Evolutionary conservation across 805 yeast species (phyloP).

Genomic region (Kluyveromyces starmeri): DNA sequence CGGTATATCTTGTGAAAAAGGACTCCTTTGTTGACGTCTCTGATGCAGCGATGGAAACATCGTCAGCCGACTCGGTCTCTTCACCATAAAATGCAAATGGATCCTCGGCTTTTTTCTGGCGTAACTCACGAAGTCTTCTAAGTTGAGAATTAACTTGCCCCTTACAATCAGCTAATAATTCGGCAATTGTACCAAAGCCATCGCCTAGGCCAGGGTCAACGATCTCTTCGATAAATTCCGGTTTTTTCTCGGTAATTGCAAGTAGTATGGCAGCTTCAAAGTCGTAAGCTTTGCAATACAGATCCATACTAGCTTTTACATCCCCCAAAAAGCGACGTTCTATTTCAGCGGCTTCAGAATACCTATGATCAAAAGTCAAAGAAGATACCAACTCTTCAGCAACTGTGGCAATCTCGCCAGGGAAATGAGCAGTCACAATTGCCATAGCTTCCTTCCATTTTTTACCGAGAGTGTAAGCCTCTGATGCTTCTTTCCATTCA

Average conservation of each 20-base stretch:
- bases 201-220: conserved; percentile 75
- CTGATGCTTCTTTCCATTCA: conserved; percentile 51
- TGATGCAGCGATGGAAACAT: conserved; percentile 89
- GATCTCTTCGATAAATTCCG: conserved; percentile 43
- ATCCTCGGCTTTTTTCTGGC: conserved; percentile 74
- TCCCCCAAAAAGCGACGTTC: conserved; percentile 54
- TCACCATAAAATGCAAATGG: conserved; percentile 79
- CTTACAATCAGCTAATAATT: conserved; percentile 86
- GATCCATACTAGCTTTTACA: conserved; percentile 50
- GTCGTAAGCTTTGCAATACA: conserved; percentile 65
- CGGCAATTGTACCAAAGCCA: conserved; percentile 81
- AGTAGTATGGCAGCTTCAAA: conserved; percentile 71
- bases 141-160: conserved; percentile 79
- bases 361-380: conserved; percentile 60
- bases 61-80: conserved; percentile 75
- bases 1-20: conserved; percentile 91
- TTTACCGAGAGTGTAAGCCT: conserved; percentile 58
- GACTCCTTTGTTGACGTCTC: conserved; percentile 91
- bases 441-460: conserved; percentile 82
- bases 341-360: conserved; percentile 73
- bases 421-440: conserved; percentile 38
- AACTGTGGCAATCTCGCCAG: conserved; percentile 34
- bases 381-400: conserved; percentile 54
- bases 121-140: conserved; percentile 70
- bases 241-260: conserved; percentile 37